Conservation (phyloP, 1,139 yeast genomes). For the Kluyveromyces sp. region DNA sequence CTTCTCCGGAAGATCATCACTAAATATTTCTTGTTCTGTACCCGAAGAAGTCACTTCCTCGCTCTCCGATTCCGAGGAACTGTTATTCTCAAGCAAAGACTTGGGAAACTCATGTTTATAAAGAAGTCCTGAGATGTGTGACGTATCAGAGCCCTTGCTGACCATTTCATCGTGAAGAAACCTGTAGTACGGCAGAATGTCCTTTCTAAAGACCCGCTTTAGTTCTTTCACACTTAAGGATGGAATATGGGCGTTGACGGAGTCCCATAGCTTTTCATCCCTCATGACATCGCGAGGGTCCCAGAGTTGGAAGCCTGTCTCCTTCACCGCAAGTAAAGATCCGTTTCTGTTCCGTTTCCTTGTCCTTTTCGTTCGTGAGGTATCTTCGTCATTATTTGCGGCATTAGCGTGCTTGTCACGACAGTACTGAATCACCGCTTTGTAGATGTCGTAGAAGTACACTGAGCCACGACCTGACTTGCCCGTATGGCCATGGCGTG, state of each 20-base stretch:
- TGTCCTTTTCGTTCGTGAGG: not conserved
- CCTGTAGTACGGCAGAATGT: slow-evolving; percentile 41
- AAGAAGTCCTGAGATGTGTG: slow-evolving; percentile 14
- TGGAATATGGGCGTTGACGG: slow-evolving; percentile 25
- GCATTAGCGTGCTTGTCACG: not conserved
- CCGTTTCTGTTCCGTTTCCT: slow-evolving; percentile 8
- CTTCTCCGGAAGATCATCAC: slow-evolving; percentile 3
- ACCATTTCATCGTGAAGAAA: slow-evolving; percentile 31
- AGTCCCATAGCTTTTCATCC: slow-evolving; percentile 32
- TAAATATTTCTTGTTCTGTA: not conserved
- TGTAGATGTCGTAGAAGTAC: slow-evolving; percentile 49
- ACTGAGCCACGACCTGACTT: too few species aligned
- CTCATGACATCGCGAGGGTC: slow-evolving; percentile 9
- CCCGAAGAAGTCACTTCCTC: not conserved
- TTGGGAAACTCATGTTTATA: slow-evolving; percentile 28
- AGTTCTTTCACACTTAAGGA: not conserved
- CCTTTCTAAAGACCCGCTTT: slow-evolving; percentile 30
- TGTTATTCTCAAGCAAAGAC: slow-evolving; percentile 24
- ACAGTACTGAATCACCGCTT: slow-evolving; percentile 34
- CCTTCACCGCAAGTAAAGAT: slow-evolving; percentile 5
- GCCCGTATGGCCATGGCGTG: slow-evolving; percentile 12
- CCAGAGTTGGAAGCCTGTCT: not conserved
- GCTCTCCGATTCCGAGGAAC: slow-evolving; percentile 1
- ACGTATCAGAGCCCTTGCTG: slow-evolving; percentile 9
- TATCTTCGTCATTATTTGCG: too few species aligned